Evolutionary conservation across 148 eudicot species (phyloP).

Genomic region (Drosera capensis): DNA sequence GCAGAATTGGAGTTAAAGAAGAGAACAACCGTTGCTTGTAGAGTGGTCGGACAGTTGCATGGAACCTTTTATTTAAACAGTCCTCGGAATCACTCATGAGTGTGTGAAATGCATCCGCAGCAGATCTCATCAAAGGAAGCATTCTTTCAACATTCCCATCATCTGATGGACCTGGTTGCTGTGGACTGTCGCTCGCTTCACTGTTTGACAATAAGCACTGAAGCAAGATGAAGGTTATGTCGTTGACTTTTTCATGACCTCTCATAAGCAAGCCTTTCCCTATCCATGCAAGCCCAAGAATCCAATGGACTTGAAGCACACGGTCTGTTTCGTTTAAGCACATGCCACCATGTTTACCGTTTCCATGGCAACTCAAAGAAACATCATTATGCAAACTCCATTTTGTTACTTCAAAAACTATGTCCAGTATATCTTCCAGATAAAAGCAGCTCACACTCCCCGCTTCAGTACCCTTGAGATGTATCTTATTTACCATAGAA

Average conservation of each 20-base stretch:
- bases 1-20: conserved; percentile 51
- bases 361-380: conserved; percentile 12
- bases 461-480: conserved; percentile 18
- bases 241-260: conserved; percentile 78
- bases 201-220: conserved; percentile 35
- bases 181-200: conserved; percentile 11
- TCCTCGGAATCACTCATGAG: conserved; percentile 70
- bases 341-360: conserved; percentile 14
- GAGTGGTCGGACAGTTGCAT: conserved; percentile 69
- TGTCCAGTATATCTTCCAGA: conserved; percentile 51
- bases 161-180: conserved; percentile 12
- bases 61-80: conserved; percentile 68
- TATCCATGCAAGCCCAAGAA: conserved; percentile 76
- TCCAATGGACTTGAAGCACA: conserved; percentile 19
- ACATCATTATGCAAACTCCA: conserved; percentile 17
- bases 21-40: conserved; percentile 88
- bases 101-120: conserved; percentile 80
- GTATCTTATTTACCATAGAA: conserved; percentile 71
- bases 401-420: conserved; percentile 21
- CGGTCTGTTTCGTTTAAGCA: conserved; percentile 7
- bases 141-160: conserved; percentile 15
- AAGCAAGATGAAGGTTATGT: conserved; percentile 40
- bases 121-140: conserved; percentile 30
- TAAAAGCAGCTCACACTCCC: conserved; percentile 16
- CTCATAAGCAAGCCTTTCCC: conserved; percentile 92